phyloP scores from a whole-genome alignment of 2,329 filamentous ascomycete species.

The Cercospora zeae-maydis region DNA sequence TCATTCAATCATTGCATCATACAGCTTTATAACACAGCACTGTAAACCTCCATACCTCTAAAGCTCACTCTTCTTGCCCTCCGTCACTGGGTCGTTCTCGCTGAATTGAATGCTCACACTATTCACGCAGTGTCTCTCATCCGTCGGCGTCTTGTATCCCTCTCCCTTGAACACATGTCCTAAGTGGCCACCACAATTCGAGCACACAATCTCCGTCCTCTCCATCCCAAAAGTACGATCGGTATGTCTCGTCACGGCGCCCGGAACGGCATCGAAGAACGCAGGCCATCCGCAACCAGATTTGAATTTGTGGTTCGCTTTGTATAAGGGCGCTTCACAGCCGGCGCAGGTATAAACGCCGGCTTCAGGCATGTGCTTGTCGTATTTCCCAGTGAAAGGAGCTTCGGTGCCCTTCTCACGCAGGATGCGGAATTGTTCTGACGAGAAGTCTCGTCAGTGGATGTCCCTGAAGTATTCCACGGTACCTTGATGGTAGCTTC shows the following conservation, averaged over 20 bases:
- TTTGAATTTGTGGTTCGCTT: slow-evolving; percentile 89
- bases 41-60: not conserved
- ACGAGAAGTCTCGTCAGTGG: not conserved
- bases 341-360: slow-evolving; percentile 87
- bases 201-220: slow-evolving; percentile 89
- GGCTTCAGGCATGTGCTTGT: slow-evolving; percentile 73
- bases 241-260: slow-evolving; percentile 77
- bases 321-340: slow-evolving; percentile 86
- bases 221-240: slow-evolving; percentile 77
- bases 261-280: slow-evolving; percentile 92
- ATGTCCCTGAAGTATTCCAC: not conserved
- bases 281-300: slow-evolving; percentile 97
- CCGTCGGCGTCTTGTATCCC: slow-evolving; percentile 76
- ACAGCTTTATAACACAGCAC: not conserved
- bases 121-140: slow-evolving; percentile 97
- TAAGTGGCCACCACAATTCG: slow-evolving; percentile 87
- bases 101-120: slow-evolving; percentile 84
- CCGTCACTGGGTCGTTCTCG: slow-evolving; percentile 55
- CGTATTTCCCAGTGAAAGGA: slow-evolving; percentile 74
- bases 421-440: slow-evolving; percentile 93
- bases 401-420: slow-evolving; percentile 88
- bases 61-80: slow-evolving; percentile 28
- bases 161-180: slow-evolving; percentile 93
- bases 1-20: not conserved
- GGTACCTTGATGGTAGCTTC: slow-evolving; percentile 21